Evolutionary conservation across 179 eudicot genomes (phyloP).

Genomic region (Beta lomatogona): DNA sequence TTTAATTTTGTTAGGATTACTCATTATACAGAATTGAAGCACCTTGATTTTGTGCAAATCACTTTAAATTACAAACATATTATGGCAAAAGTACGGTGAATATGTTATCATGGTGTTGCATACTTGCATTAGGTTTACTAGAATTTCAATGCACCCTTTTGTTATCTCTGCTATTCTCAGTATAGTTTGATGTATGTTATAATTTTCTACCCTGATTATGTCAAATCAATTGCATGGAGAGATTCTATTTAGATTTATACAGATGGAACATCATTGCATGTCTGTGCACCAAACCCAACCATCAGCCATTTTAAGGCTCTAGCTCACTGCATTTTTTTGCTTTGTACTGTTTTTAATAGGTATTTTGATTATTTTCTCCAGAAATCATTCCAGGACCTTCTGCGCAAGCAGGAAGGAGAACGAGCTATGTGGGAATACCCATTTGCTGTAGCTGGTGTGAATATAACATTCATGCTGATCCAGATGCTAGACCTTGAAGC

Average conservation of each 20-base stretch:
- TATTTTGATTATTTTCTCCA: slow-evolving; percentile 37
- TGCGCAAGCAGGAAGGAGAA: slow-evolving; percentile 89
- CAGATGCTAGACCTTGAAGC: slow-evolving; percentile 99
- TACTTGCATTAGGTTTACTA: no score
- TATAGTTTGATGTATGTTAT: not conserved
- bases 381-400: slow-evolving; percentile 94
- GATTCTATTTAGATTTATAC: not conserved
- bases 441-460: slow-evolving; percentile 98
- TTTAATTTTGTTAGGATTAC: not conserved
- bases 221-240: not conserved
- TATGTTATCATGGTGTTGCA: not conserved
- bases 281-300: not conserved
- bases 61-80: not conserved
- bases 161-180: not conserved
- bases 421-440: slow-evolving; percentile 98
- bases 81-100: not conserved
- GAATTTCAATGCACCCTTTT: not conserved
- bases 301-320: not conserved
- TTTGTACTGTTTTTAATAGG: slow-evolving; percentile 5
- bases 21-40: not conserved
- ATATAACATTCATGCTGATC: slow-evolving; percentile 95
- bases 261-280: not conserved
- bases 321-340: not conserved
- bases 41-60: not conserved
- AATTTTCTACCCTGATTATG: not conserved